Base-by-base conservation (phyloP, 768 basidiomycete species). In the Gymnopilus dilepis region DNA sequence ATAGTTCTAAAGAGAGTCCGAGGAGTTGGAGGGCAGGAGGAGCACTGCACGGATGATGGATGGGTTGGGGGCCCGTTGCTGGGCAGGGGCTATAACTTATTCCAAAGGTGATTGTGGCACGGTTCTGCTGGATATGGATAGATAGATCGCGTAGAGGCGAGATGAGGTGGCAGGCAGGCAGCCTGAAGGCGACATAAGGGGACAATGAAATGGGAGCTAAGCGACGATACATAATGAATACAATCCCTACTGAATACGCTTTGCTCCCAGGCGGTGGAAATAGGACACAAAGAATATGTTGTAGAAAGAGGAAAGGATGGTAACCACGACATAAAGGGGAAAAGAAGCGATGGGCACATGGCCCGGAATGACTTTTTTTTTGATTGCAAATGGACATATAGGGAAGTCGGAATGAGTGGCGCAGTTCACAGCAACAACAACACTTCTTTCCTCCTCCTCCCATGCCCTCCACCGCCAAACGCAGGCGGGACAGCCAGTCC, bases 361-460 rank as follows among this genome's bases (percentile, higher is more conserved):
- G 42, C 42, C 55, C 28, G 34, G 38, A 41, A 41, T 30, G 38
- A 41, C n/a, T 42, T 56, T 56, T 42, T 55, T 45, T 57, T 57
- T 57, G 56, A 57, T 57, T 31, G 28, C 17, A 45, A 57, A 57
- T 57, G 56, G 55, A 56, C 56, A 45, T 57, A 57, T 57, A 45
- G 56, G 56, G 56, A 57, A 57, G 54, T 38, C 11, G 31, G 42
- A 8, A 21, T 45, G 28, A 45, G 56, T 57, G 56, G 56, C 56
- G 56, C 56, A 57, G 40, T 31, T 45, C 38, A 38, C 52, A 38
- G 52, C 38, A 37, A 54, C 52, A 54, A 54, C 52, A 34, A 26
- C 28, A 33, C 28, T 24, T 17, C 54, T 30, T 56, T n/a, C 45
- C 28, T 58, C 43, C 37, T 33, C 21, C 57, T n/a, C 37, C 47